Evolutionary conservation across 257 asterid genomes (phyloP), one percentile per base, ranked within the genome.

Genomic region (Nicotiana tomentosiformis): DNA sequence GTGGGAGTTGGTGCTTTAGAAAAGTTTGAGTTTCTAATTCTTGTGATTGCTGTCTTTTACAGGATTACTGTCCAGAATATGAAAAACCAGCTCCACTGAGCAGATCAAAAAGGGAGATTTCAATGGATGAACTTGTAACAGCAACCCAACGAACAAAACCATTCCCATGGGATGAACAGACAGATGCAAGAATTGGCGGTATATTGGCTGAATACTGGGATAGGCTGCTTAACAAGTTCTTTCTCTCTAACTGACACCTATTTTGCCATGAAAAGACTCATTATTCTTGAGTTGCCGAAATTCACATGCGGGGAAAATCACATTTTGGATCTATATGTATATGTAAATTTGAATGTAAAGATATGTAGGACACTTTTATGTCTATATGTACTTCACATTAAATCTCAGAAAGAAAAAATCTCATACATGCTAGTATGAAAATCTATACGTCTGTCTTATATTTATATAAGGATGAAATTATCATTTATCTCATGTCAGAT

Each of bases 131-230:
- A 51, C 89, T 91, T 37, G 61, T 94, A 84, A 91, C 91, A 86
- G 98, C 96, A 53, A 87, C 93, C 10, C 86, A 85, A 58, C 92
- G 94, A 17, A 83, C 93, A 61, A 29, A 86, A 83, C 86, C 97
- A 65, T 90, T 89, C 78, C 74, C 84, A 32, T 94, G 98, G 98
- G 87, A 89, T 65, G 60, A 30, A 2, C 86, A 90, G 74, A 90
- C 98, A 56, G 93, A 90, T 77, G 87, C 84, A 91, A 88, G 91
- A 9, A 88, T 90, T 32, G 93, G 91, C 2, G 88, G 91, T 17
- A 81, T 23, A 64, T 82, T 90, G 26, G 88, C 82, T 72, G 90
- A 88, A 65, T 82, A 55, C 62, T 23, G 87, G 82, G 91, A 88
- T 78, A 70, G 26, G 80, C 72, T 92, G 62, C 60, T 88, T 9